Evolutionary conservation across 1,284 basidiomycete genomes (phyloP), one percentile per base, ranked within the genome.

Genomic region (Cryptococcus sp.): DNA sequence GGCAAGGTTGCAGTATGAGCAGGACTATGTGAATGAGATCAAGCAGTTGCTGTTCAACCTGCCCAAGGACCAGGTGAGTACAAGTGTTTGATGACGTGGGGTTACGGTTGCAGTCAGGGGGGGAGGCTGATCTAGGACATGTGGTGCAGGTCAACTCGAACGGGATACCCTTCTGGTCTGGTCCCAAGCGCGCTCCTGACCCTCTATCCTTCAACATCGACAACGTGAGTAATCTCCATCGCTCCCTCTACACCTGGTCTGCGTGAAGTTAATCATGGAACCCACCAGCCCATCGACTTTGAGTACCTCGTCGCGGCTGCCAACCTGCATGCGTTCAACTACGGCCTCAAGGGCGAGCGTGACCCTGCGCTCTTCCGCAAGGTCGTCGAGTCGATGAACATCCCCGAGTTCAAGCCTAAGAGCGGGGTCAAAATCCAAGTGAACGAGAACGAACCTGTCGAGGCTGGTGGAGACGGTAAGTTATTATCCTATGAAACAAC

Each of bases 301-400:
- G 83, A 85, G 50, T 99, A 92, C 78, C 85, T 98, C 71, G 86
- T 97, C 55, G 84, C 95, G 12, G 94, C 88, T 21, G 94, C 96
- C 57, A 98, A 99, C 78, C 82, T 99, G 46, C 96, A 95, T 73
- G 96, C 96, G 8, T 97, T 85, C 82, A 99, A 98, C 81, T 99
- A 98, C 73, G 96, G 96, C 20, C 82, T 99, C 50, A 88, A 90
- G 68, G 97, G 96, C 50, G 89, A 90, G 71, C 86, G 82, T 1
- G 90, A 98, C 73, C 82, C 84, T 16, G 81, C 81, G 1, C 64
- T 88, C 47, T 96, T 96, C 83, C 86, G 85, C 75, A 92, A 89
- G 77, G 82, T 93, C 37, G 85, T 91, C 5, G 87, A 91, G 65
- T 82, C 84, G n/a, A 86, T 96, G 58, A 81, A 87, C 49, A 86